Percentiles rank a stretch among this genome's conserved stretches.
These are phyloP conservation scores for Trichomonascus vanleenenianus DNA, from an alignment of 805 yeast genomes.

Conservation along the genomic window DNA sequence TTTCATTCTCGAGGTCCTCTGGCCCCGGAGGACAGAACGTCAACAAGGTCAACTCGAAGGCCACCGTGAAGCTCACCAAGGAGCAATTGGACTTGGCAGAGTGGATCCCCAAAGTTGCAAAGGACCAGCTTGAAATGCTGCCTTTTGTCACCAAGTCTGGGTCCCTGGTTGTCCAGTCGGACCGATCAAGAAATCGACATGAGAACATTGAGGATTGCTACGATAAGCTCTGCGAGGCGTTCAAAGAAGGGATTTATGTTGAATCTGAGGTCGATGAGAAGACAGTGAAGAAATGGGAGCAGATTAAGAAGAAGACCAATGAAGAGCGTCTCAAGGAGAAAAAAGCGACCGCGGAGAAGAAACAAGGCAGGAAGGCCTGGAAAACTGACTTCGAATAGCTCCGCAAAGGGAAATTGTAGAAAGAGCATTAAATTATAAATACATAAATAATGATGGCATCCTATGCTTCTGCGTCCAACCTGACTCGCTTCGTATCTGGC, in stretches of 20 bases:
- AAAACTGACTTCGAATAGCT: neutral
- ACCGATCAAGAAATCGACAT: conserved; percentile 49
- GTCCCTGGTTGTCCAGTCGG: conserved; percentile 53
- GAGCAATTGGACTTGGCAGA: conserved; percentile 37
- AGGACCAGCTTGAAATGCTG: conserved; percentile 34
- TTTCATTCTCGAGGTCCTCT: conserved; percentile 51
- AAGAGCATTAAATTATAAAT: too few relatives aligned
- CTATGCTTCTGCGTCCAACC: neutral
- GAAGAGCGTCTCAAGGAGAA: conserved; percentile 33
- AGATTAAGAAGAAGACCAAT: conserved; percentile 27
- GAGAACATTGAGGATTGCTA: conserved; percentile 52
- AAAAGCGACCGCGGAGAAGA: conserved; percentile 32
- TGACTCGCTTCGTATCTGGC: neutral
- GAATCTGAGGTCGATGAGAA: conserved; percentile 41
- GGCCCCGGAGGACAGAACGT: conserved; percentile 91
- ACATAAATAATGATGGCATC: too few relatives aligned
- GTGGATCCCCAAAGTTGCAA: conserved; percentile 56
- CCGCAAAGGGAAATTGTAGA: too few relatives aligned
- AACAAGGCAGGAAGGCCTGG: conserved; percentile 25
- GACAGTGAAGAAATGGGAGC: conserved; percentile 46
- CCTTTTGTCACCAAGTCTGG: conserved; percentile 51
- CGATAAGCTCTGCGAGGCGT: conserved; percentile 46
- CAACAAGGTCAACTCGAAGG: conserved; percentile 59
- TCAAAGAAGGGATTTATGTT: conserved; percentile 40
- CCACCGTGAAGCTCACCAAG: conserved; percentile 45